A percentile compares a stretch with the other conserved stretches of the same genome.
These are phyloP conservation scores for Pseudogymnoascus sp. DNA, from an alignment of 2,329 filamentous ascomycete genomes.

Conservation along the genomic window DNA sequence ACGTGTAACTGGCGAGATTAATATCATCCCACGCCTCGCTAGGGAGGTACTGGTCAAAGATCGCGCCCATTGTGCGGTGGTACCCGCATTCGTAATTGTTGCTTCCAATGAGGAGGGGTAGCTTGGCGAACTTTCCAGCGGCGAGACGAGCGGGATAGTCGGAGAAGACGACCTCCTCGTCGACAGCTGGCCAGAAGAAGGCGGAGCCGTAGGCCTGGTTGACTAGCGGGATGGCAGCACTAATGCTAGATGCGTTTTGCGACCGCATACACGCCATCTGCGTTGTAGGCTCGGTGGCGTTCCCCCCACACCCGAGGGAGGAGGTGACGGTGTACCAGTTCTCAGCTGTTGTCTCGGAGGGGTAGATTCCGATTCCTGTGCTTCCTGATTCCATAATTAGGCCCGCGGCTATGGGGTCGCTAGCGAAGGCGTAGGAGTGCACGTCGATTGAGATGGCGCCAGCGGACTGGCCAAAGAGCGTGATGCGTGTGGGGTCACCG, in stretches of 20 bases:
- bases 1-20: conserved; percentile 27
- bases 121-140: conserved; percentile 7
- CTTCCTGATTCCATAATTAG: conserved; percentile 20
- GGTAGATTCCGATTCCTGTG: background rate
- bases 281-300: conserved; percentile 9
- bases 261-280: conserved; percentile 12
- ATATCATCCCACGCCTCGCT: background rate
- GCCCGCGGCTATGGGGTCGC: conserved; percentile 27
- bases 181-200: conserved; percentile 8
- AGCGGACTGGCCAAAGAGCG: conserved; percentile 27
- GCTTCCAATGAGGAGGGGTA: conserved; percentile 16
- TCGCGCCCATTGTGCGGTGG: background rate
- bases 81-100: conserved; percentile 12
- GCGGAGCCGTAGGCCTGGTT: background rate
- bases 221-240: conserved; percentile 10
- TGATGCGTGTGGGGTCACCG: conserved; percentile 39
- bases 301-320: conserved; percentile 4
- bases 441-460: conserved; percentile 42
- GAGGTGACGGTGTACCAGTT: conserved; percentile 11
- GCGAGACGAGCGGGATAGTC: conserved; percentile 12
- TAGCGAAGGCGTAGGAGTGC: conserved; percentile 27
- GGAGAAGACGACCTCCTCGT: conserved; percentile 14
- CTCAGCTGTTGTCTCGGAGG: conserved; percentile 14
- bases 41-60: background rate
- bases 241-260: conserved; percentile 1